phyloP scores from a whole-genome alignment of 805 yeast species.

The Spathaspora girioi region DNA sequence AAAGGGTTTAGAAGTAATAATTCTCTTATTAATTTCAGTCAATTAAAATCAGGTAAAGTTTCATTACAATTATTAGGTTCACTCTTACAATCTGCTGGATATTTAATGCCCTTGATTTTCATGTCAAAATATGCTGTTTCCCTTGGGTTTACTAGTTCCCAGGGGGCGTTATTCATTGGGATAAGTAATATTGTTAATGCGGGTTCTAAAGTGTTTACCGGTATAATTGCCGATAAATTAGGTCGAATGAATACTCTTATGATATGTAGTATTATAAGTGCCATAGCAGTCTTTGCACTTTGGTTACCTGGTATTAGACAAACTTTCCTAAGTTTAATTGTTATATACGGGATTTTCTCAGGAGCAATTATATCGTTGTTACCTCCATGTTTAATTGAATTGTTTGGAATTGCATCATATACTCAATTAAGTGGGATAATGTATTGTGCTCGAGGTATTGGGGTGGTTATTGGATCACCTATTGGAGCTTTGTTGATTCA shows the following conservation, averaged over 20 bases:
- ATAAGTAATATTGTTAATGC: slow-evolving; percentile 32
- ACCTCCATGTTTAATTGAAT: slow-evolving; percentile 29
- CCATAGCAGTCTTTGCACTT: slow-evolving; percentile 14
- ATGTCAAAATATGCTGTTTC: slow-evolving; percentile 32
- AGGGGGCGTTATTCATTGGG: slow-evolving; percentile 33
- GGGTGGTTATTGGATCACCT: slow-evolving; percentile 31
- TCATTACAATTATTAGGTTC: slow-evolving; percentile 17
- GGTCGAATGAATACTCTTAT: slow-evolving; percentile 18
- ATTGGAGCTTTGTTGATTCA: slow-evolving; percentile 28
- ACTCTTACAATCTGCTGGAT: slow-evolving; percentile 31
- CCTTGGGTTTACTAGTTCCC: slow-evolving; percentile 21
- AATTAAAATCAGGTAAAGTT: slow-evolving; percentile 15
- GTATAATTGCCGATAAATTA: slow-evolving; percentile 13
- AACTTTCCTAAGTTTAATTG: slow-evolving; percentile 27
- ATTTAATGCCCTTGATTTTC: slow-evolving; percentile 27
- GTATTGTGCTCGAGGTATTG: slow-evolving; percentile 31
- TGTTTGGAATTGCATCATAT: slow-evolving; percentile 29
- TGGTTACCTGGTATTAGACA: slow-evolving; percentile 17
- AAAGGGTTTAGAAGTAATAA: slow-evolving; percentile 6
- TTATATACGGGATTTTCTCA: slow-evolving; percentile 30
- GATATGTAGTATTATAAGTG: slow-evolving; percentile 13
- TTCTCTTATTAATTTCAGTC: slow-evolving; percentile 10
- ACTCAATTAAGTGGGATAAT: slow-evolving; percentile 29
- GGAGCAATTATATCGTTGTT: slow-evolving; percentile 31
- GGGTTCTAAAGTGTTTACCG: slow-evolving; percentile 14